Evolutionary conservation across 1,139 yeast genomes (phyloP), one percentile per base, ranked within the genome.

Genomic region (Eremothecium coryli): DNA sequence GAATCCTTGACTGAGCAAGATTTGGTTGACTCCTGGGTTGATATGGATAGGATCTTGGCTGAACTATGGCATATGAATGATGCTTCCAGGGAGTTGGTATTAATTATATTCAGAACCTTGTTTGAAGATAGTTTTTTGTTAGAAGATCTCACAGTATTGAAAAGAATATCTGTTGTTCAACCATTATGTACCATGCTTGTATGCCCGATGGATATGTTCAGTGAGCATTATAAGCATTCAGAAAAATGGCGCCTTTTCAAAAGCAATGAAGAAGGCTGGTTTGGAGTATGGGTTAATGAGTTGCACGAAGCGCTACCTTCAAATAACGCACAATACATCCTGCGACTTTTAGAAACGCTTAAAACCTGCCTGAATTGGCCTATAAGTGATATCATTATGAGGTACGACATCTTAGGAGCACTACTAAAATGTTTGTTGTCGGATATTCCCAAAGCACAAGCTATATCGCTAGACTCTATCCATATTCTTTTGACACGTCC

Each of bases 301-400:
- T 59, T 86, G 26, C 66, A 74, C 33, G 80, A 73, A 42, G 70
- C 75, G 18, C 62, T 64, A 22, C 48, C 48, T 13, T 58, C 51
- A 26, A 62, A 52, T 49, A 68, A 58, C 43, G 69, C 54, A 35
- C 68, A 54, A 33, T 61, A 78, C 51, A 78, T 76, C 1, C 70
- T 82, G 26, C 78, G 80, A 49, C 68, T 82, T 10, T 64, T 93
- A 33, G 84, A 88, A 40, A 82, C 94, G 2, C 71, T 88, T 52
- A 90, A 88, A 52, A 79, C 95, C 0, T 84, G 95, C 48, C 68
- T 90, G 40, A 88, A 82, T 49, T 90, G 98, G 99, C 73, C 88
- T 9, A 73, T 82, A 37, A 88, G 95, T 3, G 65, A 73, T 13
- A 75, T 90, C 1, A 70, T 90, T 37, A 71, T 79, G 30, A 64